These are phyloP conservation scores for Nannochloropsis gaditana DNA, from an alignment of 108 stramenopile genomes.

Conservation along the genomic window DNA sequence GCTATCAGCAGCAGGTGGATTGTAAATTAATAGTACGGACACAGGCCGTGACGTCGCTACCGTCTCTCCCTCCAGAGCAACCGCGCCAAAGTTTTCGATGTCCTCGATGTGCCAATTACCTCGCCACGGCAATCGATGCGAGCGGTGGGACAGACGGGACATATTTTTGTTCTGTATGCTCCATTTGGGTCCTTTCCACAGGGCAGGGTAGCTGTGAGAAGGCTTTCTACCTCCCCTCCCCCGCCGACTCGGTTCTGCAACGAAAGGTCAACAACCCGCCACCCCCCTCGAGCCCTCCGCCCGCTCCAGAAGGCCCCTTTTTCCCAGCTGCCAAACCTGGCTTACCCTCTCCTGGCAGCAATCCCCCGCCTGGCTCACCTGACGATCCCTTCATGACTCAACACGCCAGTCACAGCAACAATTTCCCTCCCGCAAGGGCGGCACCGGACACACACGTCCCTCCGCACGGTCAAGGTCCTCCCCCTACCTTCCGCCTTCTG, in stretches of 20 bases:
- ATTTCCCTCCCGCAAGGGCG: background rate
- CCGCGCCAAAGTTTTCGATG: background rate
- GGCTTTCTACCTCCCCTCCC: background rate
- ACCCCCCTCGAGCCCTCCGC: conserved; percentile 1
- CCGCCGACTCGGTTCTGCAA: background rate
- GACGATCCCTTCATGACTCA: conserved; percentile 3
- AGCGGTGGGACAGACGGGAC: background rate
- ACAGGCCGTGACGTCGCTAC: too few species aligned
- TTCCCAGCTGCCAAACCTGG: background rate
- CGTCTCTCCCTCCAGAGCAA: background rate
- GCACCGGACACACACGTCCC: background rate
- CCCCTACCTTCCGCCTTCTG: conserved; percentile 1
- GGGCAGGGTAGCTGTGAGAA: background rate
- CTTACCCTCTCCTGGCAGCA: conserved; percentile 19
- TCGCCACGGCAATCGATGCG: background rate
- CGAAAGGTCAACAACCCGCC: background rate
- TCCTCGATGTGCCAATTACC: background rate
- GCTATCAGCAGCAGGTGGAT: too few species aligned
- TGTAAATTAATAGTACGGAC: too few species aligned
- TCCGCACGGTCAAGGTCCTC: background rate
- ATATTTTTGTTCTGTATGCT: background rate
- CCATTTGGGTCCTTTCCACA: background rate
- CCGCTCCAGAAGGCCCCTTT: background rate
- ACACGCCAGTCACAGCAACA: background rate
- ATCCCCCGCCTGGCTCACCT: background rate